Evolutionary conservation across 73 alveolate genomes (phyloP), one percentile per base, ranked within the genome.

Genomic region (Paramecium caudatum): DNA sequence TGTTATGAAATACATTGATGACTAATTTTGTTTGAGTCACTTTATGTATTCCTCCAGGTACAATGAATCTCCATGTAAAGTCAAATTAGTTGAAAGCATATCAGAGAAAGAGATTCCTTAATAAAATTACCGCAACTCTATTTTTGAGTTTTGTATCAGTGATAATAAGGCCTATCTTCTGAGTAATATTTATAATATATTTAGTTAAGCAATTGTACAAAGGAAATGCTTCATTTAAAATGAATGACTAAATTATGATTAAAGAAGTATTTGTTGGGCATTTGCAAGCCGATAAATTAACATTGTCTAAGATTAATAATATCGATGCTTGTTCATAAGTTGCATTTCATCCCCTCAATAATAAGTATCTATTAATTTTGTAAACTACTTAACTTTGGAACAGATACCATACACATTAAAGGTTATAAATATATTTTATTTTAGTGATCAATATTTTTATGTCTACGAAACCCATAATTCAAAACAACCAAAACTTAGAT

Each of bases 321-420:
- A 21, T 55, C 13, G n/a, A 5, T 10, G 46, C 30, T 0, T 55
- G 80, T 21, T 23, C 23, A 55, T 55, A 55, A 25, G 80, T 21
- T 16, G 80, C 45, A 5, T 55, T 55, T 55, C 80, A 55, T 55
- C 80, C 80, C 2, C 17, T 55, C 10, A 55, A 55, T 55, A 3
- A 37, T 2, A 55, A 23, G 23, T 55, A 55, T 55, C 21, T 55
- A 1, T 37, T 55, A 12, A 9, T 55, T 55, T 10, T 55, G 13
- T 21, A 55, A 10, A 25, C 80, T 10, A 27, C 80, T 55, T 25
- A 55, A 55, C 46, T 27, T 10, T 55, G 36, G 80, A 55, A 23
- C 30, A 55, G 46, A 55, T 55, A 55, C 23, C 80, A 55, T 5
- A 23, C 80, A 3, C 12, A 19, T 55, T 8, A 55, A 10, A 55